Evolutionary conservation across 73 alveolate species (phyloP).

Genomic region (Effrenium voratum): DNA sequence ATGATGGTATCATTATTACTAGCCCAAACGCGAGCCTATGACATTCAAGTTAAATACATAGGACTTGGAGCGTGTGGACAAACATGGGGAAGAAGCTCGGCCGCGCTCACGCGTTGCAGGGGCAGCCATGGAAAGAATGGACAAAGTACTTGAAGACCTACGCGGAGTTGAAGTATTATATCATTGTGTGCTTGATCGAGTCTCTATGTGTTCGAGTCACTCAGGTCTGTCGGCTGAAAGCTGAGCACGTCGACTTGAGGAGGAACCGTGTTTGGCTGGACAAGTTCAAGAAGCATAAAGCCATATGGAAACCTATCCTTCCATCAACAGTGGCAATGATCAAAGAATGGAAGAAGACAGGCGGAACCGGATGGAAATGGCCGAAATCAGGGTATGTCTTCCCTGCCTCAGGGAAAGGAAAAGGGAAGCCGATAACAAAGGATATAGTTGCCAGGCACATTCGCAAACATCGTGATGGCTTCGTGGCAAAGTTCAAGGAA

Average conservation of each 20-base stretch:
- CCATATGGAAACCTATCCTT: not conserved
- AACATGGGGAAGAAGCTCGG: slow-evolving; percentile 19
- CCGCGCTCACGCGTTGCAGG: slow-evolving; percentile 25
- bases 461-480: not conserved
- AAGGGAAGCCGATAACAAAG: not conserved
- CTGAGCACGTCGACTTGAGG: not conserved
- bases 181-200: not conserved
- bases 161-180: not conserved
- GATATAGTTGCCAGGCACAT: slow-evolving; percentile 5
- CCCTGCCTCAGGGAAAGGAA: not conserved
- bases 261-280: not conserved
- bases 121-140: slow-evolving; percentile 4
- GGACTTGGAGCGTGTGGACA: too few species aligned
- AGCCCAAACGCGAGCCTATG: too few species aligned
- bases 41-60: too few species aligned
- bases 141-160: not conserved
- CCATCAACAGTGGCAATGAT: not conserved
- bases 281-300: not conserved
- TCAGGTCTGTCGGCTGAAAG: slow-evolving; percentile 3
- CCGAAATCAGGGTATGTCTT: not conserved
- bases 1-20: too few species aligned
- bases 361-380: not conserved
- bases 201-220: not conserved
- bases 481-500: not conserved
- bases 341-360: not conserved